Evolutionary conservation across 2,329 filamentous ascomycete genomes (phyloP), one percentile per base, ranked within the genome.

Genomic region (Thermomyces lanuginosus): DNA sequence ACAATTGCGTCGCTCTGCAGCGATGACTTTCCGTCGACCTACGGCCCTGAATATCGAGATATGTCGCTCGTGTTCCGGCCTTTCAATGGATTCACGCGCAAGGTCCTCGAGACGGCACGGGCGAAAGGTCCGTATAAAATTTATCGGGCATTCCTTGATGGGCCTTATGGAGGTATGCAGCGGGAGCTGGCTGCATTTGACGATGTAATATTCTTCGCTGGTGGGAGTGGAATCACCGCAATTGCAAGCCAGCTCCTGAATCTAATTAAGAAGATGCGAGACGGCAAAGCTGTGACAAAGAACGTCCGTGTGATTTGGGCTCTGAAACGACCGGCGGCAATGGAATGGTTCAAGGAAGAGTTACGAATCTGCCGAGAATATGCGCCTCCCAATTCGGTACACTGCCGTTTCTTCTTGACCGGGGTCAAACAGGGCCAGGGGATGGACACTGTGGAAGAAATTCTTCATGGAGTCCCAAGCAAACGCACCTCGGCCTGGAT

Each of bases 341-440:
- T 95, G 73, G 82, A 93, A 48, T 95, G 86, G 86, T 95, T 93
- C 63, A 79, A 81, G 38, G 84, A 93, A 54, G 86, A 93, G 51
- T 63, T 93, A 32, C 71, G 83, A 24, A 92, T 93, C 42, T 92
- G 86, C 55, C 71, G 82, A 41, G 81, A 93, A 51, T 76, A 73
- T 26, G 84, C 86, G 6, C 86, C 86, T 1, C 78, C 80, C 0
- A 81, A 89, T 45, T 77, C 79, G 16, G 79, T 93, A 6, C 80
- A 79, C 13, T 93, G 84, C 60, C 84, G 92, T 49, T 93, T 93
- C 61, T 93, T 82, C 54, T 79, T 93, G 38, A 95, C 86, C 0
- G 72, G 76, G 1, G 26, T 27, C n/a, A 30, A 23, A 15, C 26
- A 33, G 21, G n/a, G n/a, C n/a, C n/a, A n/a, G 12, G 11, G 6